Evolutionary conservation across 805 yeast genomes (phyloP).

Genomic region (Kockiozyma suomiensis): DNA sequence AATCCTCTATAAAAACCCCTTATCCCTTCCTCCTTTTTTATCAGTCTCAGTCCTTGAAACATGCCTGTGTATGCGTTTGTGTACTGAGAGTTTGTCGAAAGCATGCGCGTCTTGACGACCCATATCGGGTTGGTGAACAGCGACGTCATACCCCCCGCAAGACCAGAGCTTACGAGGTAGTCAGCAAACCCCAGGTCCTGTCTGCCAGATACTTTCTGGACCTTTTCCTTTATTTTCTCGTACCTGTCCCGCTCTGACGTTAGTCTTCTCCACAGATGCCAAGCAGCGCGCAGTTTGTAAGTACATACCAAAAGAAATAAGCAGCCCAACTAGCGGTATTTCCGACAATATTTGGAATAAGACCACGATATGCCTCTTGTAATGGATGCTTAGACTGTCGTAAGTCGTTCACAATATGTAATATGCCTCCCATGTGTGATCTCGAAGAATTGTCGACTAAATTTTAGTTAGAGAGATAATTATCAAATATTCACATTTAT

Average conservation of each 20-base stretch:
- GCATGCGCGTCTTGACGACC: constrained; percentile 90
- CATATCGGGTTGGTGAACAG: constrained; percentile 88
- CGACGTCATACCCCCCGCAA: constrained; percentile 77
- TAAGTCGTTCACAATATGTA: constrained; percentile 14
- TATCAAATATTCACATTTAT: not conserved
- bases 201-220: not conserved
- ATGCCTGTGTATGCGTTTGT: constrained; percentile 62
- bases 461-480: not conserved
- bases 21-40: constrained; percentile 59
- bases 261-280: too few species aligned
- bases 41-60: constrained; percentile 54
- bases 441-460: constrained; percentile 19
- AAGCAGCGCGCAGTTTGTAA: too few species aligned
- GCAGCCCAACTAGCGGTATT: constrained; percentile 87
- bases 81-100: constrained; percentile 41
- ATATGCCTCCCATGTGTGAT: constrained; percentile 13
- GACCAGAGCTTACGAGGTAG: constrained; percentile 58
- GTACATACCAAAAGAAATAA: constrained; percentile 77
- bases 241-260: too few species aligned
- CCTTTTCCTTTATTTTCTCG: constrained; percentile 18
- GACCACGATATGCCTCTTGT: constrained; percentile 65
- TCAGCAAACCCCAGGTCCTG: constrained; percentile 47
- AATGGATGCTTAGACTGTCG: constrained; percentile 23
- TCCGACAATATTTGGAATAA: constrained; percentile 78
- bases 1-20: constrained; percentile 72